Evolutionary conservation across 148 eudicot genomes (phyloP).

Genomic region (Dianthus caryophyllus): DNA sequence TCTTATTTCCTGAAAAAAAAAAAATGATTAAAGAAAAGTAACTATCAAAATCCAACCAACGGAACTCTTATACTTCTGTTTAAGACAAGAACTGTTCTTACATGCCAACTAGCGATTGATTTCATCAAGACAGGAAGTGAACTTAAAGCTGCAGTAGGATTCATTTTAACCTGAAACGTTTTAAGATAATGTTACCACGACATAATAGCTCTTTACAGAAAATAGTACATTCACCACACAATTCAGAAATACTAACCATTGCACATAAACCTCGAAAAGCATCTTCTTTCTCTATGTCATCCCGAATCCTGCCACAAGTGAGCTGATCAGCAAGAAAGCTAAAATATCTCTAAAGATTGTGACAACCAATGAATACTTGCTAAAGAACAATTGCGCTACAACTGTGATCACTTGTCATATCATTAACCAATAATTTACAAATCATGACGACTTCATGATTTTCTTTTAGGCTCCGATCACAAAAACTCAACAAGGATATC

Average conservation of each 20-base stretch:
- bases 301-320: conserved; percentile 76
- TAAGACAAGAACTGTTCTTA: conserved; percentile 31
- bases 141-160: conserved; percentile 78
- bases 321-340: conserved; percentile 13
- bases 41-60: neutral
- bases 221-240: neutral
- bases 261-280: conserved; percentile 99
- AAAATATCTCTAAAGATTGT: neutral
- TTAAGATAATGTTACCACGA: conserved; percentile 12
- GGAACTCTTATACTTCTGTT: conserved; percentile 1
- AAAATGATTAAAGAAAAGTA: conserved; percentile 19
- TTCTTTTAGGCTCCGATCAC: neutral
- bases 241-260: conserved; percentile 44
- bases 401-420: neutral
- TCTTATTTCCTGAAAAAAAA: conserved; percentile 65
- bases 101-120: conserved; percentile 98
- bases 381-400: neutral
- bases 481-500: neutral
- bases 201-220: neutral
- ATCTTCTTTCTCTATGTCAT: conserved; percentile 94
- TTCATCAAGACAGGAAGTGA: conserved; percentile 78
- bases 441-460: neutral
- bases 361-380: neutral
- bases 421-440: neutral
- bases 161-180: conserved; percentile 71